Evolutionary conservation across 2,329 filamentous ascomycete genomes (phyloP), one percentile per base, ranked within the genome.

Genomic region (Aspergillus ibericus): DNA sequence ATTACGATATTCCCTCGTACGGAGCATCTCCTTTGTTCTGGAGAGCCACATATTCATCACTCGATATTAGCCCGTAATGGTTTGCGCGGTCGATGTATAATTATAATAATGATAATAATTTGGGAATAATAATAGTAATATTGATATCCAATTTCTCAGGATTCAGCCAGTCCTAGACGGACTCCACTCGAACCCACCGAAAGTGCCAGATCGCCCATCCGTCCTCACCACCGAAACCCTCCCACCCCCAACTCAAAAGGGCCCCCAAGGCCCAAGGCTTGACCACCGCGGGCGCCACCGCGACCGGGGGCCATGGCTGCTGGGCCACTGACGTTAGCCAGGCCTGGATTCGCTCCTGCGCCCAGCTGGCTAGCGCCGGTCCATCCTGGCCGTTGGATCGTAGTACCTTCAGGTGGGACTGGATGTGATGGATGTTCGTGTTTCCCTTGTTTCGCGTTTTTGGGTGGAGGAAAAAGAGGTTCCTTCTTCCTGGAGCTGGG

Each of bases 341-440:
- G 59, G 25, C 57, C 53, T 57, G 60, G 56, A 63, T 59, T 63
- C 57, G 52, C 57, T 60, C 54, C 59, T 59, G 38, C 53, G 55
- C 53, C 55, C 59, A 59, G 59, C 49, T 50, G 56, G 48, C 55
- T 63, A 60, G 61, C 53, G 61, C 44, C 58, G 54, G 55, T 57
- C 57, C 63, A 62, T 65, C 63, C 59, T 60, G 48, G 63, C 63
- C 63, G 63, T 66, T 66, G 62, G 62, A 63, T 64, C 60, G 62
- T 46, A 64, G 62, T 46, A 64, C 44, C 51, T 20, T 42, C 15
- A 40, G 59, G 63, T 60, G 59, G 61, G 55, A 56, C 60, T 51
- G 36, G 55, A 56, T 51, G 55, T 60, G 58, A 61, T 59, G 46
- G 54, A 61, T 62, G 62, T 47, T 60, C 42, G 40, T 63, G 27